A percentile compares a stretch with the other conserved stretches of the same genome.
These are phyloP conservation scores for Lyophyllum shimeji DNA, from an alignment of 768 basidiomycete genomes.

Conservation along the genomic window DNA sequence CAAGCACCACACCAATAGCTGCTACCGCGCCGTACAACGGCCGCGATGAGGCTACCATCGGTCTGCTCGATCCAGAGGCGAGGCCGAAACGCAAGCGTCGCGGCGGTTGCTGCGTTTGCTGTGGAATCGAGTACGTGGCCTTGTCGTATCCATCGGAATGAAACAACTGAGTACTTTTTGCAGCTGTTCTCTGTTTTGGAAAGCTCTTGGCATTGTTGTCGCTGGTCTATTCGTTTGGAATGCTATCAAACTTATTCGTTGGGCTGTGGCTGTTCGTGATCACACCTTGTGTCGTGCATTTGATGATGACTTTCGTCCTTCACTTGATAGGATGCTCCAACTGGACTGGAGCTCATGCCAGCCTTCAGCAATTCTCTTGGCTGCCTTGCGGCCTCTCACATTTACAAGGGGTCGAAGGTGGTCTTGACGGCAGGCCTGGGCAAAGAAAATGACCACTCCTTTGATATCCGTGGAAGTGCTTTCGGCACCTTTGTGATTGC, in stretches of 20 bases:
- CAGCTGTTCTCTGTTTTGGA: slow-evolving; percentile 55
- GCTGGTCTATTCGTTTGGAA: slow-evolving; percentile 40
- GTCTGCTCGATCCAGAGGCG: slow-evolving; percentile 31
- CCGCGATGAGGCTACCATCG: slow-evolving; percentile 30
- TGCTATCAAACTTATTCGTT: slow-evolving; percentile 41
- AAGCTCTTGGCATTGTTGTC: slow-evolving; percentile 51
- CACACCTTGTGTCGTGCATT: background rate
- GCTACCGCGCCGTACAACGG: slow-evolving; percentile 11
- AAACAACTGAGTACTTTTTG: background rate
- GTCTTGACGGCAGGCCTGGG: slow-evolving; percentile 36
- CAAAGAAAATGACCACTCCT: slow-evolving; percentile 36
- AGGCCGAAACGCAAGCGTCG: slow-evolving; percentile 28
- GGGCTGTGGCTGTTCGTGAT: slow-evolving; percentile 44
- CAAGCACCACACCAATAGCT: slow-evolving; percentile 12
- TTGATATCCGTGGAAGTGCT: slow-evolving; percentile 47
- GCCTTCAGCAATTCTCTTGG: slow-evolving; percentile 52
- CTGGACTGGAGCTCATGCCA: slow-evolving; percentile 58
- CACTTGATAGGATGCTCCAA: slow-evolving; percentile 40
- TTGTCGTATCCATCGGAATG: background rate
- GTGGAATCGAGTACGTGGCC: slow-evolving; percentile 24
- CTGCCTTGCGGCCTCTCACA: slow-evolving; percentile 42
- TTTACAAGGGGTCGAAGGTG: slow-evolving; percentile 41
- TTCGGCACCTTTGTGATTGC: slow-evolving; percentile 52
- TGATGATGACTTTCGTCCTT: background rate
- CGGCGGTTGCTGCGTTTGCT: slow-evolving; percentile 49